Evolutionary conservation across 108 stramenopile species (phyloP), one percentile per base, ranked within the genome.

Genomic region (Stephanodiscus triporus): DNA sequence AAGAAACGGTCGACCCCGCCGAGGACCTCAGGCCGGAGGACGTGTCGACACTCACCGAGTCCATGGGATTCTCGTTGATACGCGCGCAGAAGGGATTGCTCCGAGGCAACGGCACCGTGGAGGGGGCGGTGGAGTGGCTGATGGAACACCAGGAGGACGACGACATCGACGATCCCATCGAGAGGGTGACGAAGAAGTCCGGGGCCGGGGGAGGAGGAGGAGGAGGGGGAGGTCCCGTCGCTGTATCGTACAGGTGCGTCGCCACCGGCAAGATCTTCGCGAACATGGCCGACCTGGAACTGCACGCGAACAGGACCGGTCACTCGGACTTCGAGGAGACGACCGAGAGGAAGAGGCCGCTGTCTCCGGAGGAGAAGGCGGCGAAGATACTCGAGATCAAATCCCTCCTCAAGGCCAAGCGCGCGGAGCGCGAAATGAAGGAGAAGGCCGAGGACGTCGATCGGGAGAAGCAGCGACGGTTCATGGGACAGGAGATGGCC

Each of bases 61-160:
- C 81, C 43, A 96, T 97, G 95, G 97, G 95, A 16, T 95, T 97
- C 72, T 70, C 95, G 8, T 75, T 91, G 54, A 42, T 96, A 23
- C 86, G 95, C 16, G 97, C 96, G 26, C 91, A 91, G 76, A 97
- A 97, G 76, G 97, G 90, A 6, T 76, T 98, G 19, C 64, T 96
- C 47, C 81, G 84, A 50, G 88, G 89, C 27, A 75, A 86, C 32
- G 83, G 83, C 2, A 93, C 91, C 24, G 73, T 96, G 13, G 97
- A 98, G 70, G 87, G 87, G n/a, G 97, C 97, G n/a, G 84, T 98
- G 13, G 92, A 96, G 60, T 98, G 97, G 97, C 75, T 98, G 11
- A 85, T 88, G 88, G 75, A 86, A 29, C 96, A 98, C 86, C 96
- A 98, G 86, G 96, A 95, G 61, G 94, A 95, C 81, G 86, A 34